phyloP scores from a whole-genome alignment of 805 yeast species.

The Candida taoyuanica region DNA sequence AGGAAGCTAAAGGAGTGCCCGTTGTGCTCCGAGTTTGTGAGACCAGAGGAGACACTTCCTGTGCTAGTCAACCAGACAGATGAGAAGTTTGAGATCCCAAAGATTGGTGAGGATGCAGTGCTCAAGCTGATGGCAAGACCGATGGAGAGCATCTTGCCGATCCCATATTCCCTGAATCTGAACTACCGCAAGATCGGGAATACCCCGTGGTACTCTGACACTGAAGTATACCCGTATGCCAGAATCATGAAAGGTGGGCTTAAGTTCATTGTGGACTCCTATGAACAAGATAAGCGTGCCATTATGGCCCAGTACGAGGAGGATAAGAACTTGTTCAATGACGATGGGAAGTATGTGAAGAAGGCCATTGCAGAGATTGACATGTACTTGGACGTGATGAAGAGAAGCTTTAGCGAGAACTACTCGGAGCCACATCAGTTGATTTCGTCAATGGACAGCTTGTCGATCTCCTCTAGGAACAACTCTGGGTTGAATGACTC shows the following conservation, averaged over 20 bases:
- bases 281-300: conserved; percentile 52
- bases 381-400: conserved; percentile 37
- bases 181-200: conserved; percentile 36
- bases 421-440: conserved; percentile 19
- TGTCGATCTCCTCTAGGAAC: conserved; percentile 12
- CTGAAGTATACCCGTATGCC: conserved; percentile 45
- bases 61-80: conserved; percentile 49
- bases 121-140: conserved; percentile 63
- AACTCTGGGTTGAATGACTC: conserved; percentile 29
- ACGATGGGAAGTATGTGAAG: conserved; percentile 48
- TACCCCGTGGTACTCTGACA: conserved; percentile 51
- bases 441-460: conserved; percentile 12
- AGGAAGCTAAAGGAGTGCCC: conserved; percentile 73
- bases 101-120: conserved; percentile 47
- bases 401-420: conserved; percentile 28
- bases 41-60: conserved; percentile 56
- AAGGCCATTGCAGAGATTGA: conserved; percentile 56
- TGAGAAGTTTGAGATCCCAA: conserved; percentile 55
- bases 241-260: conserved; percentile 67
- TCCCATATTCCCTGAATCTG: conserved; percentile 45
- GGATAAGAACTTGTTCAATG: conserved; percentile 58
- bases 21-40: conserved; percentile 58
- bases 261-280: conserved; percentile 48
- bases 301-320: conserved; percentile 48
- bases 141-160: conserved; percentile 37